Conservation (phyloP, 768 basidiomycete species). For the Cubamyces sp. region DNA sequence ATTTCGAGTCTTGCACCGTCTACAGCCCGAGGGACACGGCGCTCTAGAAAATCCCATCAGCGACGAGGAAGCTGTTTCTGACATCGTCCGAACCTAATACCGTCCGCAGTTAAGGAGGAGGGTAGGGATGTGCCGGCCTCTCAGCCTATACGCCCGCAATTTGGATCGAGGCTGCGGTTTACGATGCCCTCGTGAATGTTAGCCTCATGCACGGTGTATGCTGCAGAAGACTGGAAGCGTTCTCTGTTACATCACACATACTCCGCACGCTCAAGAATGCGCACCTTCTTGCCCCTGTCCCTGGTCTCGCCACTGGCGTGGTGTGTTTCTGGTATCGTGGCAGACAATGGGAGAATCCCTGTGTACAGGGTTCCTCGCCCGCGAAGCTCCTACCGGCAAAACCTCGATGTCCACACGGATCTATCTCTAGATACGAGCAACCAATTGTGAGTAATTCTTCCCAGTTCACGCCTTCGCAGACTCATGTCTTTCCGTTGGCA, state of each 20-base stretch:
- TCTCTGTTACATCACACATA: background rate
- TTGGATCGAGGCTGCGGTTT: background rate
- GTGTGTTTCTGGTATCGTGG: background rate
- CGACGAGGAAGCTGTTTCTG: background rate
- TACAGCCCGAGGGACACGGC: too few relatives aligned
- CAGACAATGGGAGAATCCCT: slow-evolving; percentile 16
- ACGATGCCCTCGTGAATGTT: slow-evolving; percentile 3
- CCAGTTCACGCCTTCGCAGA: background rate
- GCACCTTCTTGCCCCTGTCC: background rate
- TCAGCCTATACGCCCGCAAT: too few relatives aligned
- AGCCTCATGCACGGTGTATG: background rate
- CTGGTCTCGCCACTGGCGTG: background rate
- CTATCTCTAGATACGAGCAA: slow-evolving; percentile 22
- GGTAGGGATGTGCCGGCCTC: too few relatives aligned
- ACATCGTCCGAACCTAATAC: too few relatives aligned
- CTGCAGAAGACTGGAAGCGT: too few relatives aligned
- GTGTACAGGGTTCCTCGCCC: slow-evolving; percentile 23
- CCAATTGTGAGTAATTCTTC: slow-evolving; percentile 32
- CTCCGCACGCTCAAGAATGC: background rate
- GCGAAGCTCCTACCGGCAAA: background rate
- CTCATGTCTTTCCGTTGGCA: background rate
- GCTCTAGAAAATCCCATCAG: background rate
- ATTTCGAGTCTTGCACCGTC: background rate
- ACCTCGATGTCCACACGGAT: slow-evolving; percentile 8
- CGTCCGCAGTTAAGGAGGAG: too few relatives aligned